Evolutionary conservation across 106 monocot genomes (phyloP).

Genomic region (Dendrobium nobile): DNA sequence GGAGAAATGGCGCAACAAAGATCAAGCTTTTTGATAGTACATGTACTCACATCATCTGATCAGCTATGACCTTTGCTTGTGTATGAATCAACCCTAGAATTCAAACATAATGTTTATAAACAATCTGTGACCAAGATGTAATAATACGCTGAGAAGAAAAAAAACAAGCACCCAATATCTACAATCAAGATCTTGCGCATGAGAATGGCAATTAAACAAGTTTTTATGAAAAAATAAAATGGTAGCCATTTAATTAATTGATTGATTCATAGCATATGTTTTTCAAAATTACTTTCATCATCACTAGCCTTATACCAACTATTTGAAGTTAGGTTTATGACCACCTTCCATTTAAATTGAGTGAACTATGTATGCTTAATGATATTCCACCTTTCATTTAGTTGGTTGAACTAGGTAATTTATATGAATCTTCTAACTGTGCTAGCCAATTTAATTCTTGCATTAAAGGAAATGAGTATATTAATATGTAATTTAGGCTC

Average conservation of each 20-base stretch:
- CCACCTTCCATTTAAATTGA: background rate
- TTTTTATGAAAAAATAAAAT: background rate
- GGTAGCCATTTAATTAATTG: background rate
- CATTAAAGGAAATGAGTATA: background rate
- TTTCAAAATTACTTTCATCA: background rate
- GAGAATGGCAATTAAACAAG: background rate
- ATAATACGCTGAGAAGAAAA: background rate
- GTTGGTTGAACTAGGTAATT: background rate
- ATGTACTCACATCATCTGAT: constrained; percentile 94
- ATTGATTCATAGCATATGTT: background rate
- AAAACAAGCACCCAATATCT: background rate
- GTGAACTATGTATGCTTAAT: background rate
- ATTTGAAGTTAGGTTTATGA: background rate
- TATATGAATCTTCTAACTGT: background rate
- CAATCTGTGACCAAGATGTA: background rate
- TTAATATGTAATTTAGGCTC: no score
- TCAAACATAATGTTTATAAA: constrained; percentile 6
- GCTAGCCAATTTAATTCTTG: background rate
- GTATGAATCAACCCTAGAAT: constrained; percentile 91
- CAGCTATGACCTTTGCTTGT: constrained; percentile 84
- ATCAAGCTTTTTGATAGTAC: constrained; percentile 82
- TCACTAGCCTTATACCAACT: background rate
- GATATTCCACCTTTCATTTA: background rate
- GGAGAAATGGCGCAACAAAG: constrained; percentile 80
- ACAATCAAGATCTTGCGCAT: background rate